A percentile compares a stretch with the other conserved stretches of the same genome.
These are phyloP conservation scores for Ceratocystis eucalypticola DNA, from an alignment of 2,329 filamentous ascomycete species.

Conservation along the genomic window DNA sequence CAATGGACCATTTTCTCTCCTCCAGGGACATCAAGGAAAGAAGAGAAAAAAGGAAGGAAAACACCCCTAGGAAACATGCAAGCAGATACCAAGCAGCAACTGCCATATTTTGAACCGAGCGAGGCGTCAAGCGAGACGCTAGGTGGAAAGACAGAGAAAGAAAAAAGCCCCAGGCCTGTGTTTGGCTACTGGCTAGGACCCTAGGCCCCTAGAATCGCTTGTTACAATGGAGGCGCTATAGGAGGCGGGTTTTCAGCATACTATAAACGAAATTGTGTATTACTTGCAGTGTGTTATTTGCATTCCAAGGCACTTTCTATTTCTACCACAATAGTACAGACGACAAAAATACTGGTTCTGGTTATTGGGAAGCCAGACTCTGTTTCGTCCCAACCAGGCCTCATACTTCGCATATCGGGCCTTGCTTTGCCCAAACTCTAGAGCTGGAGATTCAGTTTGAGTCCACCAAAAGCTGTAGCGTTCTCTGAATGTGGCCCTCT, in stretches of 20 bases:
- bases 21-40: background rate
- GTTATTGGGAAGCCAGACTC: too few species aligned
- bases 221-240: background rate
- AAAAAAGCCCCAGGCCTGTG: background rate
- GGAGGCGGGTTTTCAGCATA: background rate
- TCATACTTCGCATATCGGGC: too few species aligned
- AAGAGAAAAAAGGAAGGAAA: background rate
- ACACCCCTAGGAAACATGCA: background rate
- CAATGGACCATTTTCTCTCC: background rate
- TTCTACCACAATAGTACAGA: too few species aligned
- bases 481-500: background rate
- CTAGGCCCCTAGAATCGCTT: too few species aligned
- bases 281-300: too few species aligned
- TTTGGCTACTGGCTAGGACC: background rate
- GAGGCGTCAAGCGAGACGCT: background rate
- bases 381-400: too few species aligned
- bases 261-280: too few species aligned
- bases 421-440: too few species aligned
- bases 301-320: too few species aligned
- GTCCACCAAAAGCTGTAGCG: too few species aligned
- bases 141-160: background rate
- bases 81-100: background rate
- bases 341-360: too few species aligned
- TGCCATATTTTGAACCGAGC: background rate
- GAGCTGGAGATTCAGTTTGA: too few species aligned